Evolutionary conservation across 2,329 filamentous ascomycete species (phyloP), one percentile per base, ranked within the genome.

Genomic region (Trichoderma endophyticum): DNA sequence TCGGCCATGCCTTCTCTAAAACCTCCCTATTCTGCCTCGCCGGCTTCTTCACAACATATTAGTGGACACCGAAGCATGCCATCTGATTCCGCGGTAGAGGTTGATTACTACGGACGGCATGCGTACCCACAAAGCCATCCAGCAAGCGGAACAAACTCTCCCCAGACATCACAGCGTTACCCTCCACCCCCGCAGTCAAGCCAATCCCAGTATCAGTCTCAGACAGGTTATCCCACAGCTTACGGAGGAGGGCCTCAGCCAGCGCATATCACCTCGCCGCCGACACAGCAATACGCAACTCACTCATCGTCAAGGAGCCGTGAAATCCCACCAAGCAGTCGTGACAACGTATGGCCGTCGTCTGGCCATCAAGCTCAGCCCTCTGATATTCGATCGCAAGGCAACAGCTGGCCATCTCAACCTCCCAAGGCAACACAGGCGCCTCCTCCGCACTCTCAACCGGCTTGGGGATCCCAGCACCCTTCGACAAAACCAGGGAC

Each of bases 1-100:
- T 84, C 86, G 3, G 83, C 80, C 8, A 89, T 90, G 80, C 86
- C 87, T 21, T 81, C 87, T 5, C 80, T 89, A 67, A 89, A 89
- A 78, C 86, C 87, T 5, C 82, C 83, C 4, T 85, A 84, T 64
- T 81, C 82, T 7, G 83, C 85, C 57, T 88, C 88, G 5, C 86
- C 87, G 8, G 73, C 72, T 34, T 85, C 86, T 72, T 75, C 84
- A 8, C 84, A 85, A 72, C 83, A 85, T 66, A 79, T 86, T 76
- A 82, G 79, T 28, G 79, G 81, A 5, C 82, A 86, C n/a, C 82
- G 86, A 32, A 80, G 81, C 75, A 73, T 82, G 80, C 64, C 80
- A 26, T 77, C 81, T 14, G 81, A 82, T 24, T 72, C 78, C 4
- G 73, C 79, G 7, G 79, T 79, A 1, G 84, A 85, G 30, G 80